phyloP scores from a whole-genome alignment of 2,329 filamentous ascomycete genomes.

The Fusarium setosum region DNA sequence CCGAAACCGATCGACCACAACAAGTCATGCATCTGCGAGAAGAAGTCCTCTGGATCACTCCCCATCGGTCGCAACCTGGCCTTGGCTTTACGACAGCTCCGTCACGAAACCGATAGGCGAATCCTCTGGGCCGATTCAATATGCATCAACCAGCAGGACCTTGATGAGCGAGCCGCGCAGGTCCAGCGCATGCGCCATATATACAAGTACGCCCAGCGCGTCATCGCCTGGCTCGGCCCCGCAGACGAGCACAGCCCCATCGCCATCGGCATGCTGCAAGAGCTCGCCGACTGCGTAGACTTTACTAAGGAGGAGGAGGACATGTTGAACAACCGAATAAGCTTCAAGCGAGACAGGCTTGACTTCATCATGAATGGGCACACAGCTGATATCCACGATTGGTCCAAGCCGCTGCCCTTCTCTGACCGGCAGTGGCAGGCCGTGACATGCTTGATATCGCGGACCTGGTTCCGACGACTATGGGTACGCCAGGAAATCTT shows the following conservation, averaged over 20 bases:
- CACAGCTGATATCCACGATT: neutral
- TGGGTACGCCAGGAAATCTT: slow-evolving; percentile 1
- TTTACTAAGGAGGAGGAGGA: neutral
- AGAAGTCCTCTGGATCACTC: neutral
- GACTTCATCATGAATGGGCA: neutral
- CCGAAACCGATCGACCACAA: neutral
- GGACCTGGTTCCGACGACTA: neutral
- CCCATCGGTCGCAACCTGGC: slow-evolving; percentile 3
- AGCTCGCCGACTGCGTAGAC: slow-evolving; percentile 2
- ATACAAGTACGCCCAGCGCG: neutral
- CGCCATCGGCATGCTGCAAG: neutral
- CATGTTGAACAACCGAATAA: neutral
- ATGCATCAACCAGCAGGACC: slow-evolving; percentile 5
- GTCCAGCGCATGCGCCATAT: slow-evolving; percentile 9
- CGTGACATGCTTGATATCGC: neutral
- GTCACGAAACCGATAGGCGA: neutral
- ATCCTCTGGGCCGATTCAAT: slow-evolving; percentile 12
- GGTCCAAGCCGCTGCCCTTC: neutral
- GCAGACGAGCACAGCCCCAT: neutral
- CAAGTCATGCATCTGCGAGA: neutral
- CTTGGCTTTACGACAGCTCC: neutral
- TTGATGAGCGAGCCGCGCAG: neutral
- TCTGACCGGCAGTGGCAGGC: neutral
- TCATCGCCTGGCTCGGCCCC: slow-evolving; percentile 6
- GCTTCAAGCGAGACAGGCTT: neutral